A percentile compares a stretch with the other conserved stretches of the same genome.
phyloP scores from a whole-genome alignment of 129 eudicot species.

The Saposhnikovia divaricata region DNA sequence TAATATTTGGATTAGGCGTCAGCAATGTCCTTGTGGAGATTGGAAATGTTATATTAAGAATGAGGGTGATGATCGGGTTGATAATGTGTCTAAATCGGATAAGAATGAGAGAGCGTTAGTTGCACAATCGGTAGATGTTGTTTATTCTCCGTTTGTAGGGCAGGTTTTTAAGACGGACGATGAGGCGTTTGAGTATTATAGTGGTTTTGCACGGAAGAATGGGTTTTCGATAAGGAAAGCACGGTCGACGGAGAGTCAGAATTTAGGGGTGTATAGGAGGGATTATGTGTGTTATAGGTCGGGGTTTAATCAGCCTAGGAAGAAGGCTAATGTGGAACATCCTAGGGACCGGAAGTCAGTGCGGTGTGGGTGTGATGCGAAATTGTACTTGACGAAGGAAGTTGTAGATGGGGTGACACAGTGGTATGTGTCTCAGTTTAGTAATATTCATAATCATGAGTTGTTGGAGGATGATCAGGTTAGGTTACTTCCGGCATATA shows the following conservation, averaged over 20 bases:
- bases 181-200: constrained; percentile 62
- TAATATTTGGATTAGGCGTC: constrained; percentile 69
- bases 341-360: constrained; percentile 75
- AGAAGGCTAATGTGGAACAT: constrained; percentile 74
- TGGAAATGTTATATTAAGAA: constrained; percentile 69
- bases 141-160: constrained; percentile 59
- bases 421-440: constrained; percentile 66
- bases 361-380: constrained; percentile 77
- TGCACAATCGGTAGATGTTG: constrained; percentile 23
- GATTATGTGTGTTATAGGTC: constrained; percentile 77
- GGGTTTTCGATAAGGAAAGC: constrained; percentile 82
- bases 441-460: constrained; percentile 75
- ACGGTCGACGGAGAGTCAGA: constrained; percentile 69
- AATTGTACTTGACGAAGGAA: constrained; percentile 64
- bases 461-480: constrained; percentile 77
- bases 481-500: constrained; percentile 64
- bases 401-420: constrained; percentile 49
- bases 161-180: constrained; percentile 59
- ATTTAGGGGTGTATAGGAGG: constrained; percentile 65
- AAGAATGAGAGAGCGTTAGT: constrained; percentile 32
- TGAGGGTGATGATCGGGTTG: constrained; percentile 49
- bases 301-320: constrained; percentile 69
- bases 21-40: constrained; percentile 88
- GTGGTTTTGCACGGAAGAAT: constrained; percentile 59
- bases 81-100: constrained; percentile 25